Evolutionary conservation across 2,329 filamentous ascomycete species (phyloP).

Genomic region (Nothopassalora personata): DNA sequence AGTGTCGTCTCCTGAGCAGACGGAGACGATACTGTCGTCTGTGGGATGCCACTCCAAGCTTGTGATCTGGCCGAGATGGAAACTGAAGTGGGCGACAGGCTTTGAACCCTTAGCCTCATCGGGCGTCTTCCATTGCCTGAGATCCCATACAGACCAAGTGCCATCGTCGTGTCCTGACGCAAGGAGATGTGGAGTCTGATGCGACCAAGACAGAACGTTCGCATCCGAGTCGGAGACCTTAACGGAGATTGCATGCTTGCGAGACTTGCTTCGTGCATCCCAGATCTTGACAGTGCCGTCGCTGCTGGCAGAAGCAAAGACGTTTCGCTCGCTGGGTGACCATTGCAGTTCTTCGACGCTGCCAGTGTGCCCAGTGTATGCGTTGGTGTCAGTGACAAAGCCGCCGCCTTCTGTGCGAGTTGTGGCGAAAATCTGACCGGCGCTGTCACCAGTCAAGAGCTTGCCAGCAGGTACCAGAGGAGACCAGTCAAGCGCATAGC

Average conservation of each 20-base stretch:
- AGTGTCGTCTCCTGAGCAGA: slow-evolving; percentile 88
- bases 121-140: slow-evolving; percentile 79
- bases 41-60: slow-evolving; percentile 96
- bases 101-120: slow-evolving; percentile 52
- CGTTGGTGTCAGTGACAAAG: slow-evolving; percentile 78
- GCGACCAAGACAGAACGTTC: slow-evolving; percentile 95
- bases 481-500: slow-evolving; percentile 97
- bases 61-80: slow-evolving; percentile 95
- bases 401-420: slow-evolving; percentile 81
- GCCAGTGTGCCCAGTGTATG: slow-evolving; percentile 77
- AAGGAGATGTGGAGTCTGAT: slow-evolving; percentile 79
- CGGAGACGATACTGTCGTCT: slow-evolving; percentile 90
- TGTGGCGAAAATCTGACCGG: slow-evolving; percentile 83
- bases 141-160: slow-evolving; percentile 91
- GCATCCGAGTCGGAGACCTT: slow-evolving; percentile 80
- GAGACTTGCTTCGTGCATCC: slow-evolving; percentile 87
- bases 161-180: slow-evolving; percentile 92
- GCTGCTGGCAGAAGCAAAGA: slow-evolving; percentile 89
- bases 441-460: slow-evolving; percentile 84
- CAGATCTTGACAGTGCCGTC: slow-evolving; percentile 95
- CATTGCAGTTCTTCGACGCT: slow-evolving; percentile 95
- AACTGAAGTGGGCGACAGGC: slow-evolving; percentile 87
- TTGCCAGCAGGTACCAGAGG: slow-evolving; percentile 73
- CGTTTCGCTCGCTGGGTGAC: slow-evolving; percentile 87
- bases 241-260: slow-evolving; percentile 80